These are phyloP conservation scores for Bruguiera sexangula DNA, from an alignment of 345 rosid genomes.

Conservation along the genomic window DNA sequence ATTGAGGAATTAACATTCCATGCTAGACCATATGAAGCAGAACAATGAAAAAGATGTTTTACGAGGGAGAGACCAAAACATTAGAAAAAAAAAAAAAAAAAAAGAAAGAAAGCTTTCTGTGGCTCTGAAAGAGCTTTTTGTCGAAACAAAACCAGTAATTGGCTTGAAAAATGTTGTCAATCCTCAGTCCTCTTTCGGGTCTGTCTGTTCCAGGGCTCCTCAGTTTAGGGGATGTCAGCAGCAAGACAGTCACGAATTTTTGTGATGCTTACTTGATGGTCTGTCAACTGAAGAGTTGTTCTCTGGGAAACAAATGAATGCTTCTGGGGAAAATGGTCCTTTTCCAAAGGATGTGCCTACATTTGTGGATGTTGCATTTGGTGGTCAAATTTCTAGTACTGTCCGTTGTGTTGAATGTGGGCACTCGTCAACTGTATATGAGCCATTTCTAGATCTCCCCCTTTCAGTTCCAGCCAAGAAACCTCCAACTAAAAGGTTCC, in stretches of 20 bases:
- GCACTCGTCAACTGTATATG: slow-evolving; percentile 79
- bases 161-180: slow-evolving; percentile 64
- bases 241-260: slow-evolving; percentile 96
- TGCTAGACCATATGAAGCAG: background rate
- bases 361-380: slow-evolving; percentile 74
- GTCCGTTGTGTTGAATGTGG: slow-evolving; percentile 83
- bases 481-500: slow-evolving; percentile 53
- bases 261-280: slow-evolving; percentile 76
- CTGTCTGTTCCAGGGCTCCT: slow-evolving; percentile 71
- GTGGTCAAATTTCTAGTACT: slow-evolving; percentile 84
- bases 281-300: slow-evolving; percentile 75
- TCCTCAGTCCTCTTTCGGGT: slow-evolving; percentile 67
- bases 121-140: slow-evolving; percentile 67
- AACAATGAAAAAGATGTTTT: background rate
- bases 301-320: slow-evolving; percentile 41
- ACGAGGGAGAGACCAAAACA: background rate
- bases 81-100: no score
- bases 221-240: slow-evolving; percentile 91
- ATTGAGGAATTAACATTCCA: background rate
- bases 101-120: slow-evolving; percentile 24
- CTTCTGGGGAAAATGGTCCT: slow-evolving; percentile 31
- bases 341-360: slow-evolving; percentile 42
- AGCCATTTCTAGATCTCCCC: slow-evolving; percentile 91
- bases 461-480: slow-evolving; percentile 85
- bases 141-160: slow-evolving; percentile 58